Evolutionary conservation across 495 filamentous ascomycete species (phyloP), one percentile per base, ranked within the genome.

Genomic region (Penicillium manginii): DNA sequence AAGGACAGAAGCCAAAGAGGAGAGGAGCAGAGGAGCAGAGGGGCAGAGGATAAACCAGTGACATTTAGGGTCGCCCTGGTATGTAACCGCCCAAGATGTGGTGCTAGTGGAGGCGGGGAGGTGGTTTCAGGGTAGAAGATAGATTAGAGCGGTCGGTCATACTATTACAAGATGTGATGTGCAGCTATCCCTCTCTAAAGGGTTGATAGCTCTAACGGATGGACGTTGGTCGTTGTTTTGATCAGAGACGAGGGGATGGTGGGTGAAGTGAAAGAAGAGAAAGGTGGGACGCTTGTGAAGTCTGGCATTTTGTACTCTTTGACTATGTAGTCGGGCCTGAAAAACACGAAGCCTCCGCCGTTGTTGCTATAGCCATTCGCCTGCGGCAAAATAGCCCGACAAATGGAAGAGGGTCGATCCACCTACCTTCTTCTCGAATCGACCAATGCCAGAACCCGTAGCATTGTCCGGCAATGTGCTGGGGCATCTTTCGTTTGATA

Each of bases 271-370:
- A n/a, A 43, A 43, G 17, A 43, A 9, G 40, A 19, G 17, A 43
- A 43, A 43, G 40, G 40, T 43, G 40, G 40, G 40, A 43, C 40
- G 8, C 17, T 43, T 43, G 26, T 29, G 14, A 43, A 43, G 40
- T 18, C 40, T 43, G 5, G 40, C 40, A 43, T 18, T 18, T 18
- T 43, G 15, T 2, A n/a, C 40, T 17, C 40, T n/a, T 19, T 9
- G 17, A 8, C 40, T 43, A 43, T 18, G 17, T 43, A 12, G 40
- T n/a, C 40, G 35, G 11, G n/a, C n/a, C 10, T 43, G 40, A n/a
- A 19, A 40, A 43, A 43, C 17, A 43, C 40, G 40, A 43, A 43
- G 40, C 15, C 40, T 17, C 5, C 40, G 17, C 17, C 19, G 17
- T 9, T 18, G 26, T 29, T 8, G 26, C 26, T 7, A 29, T 29